Conservation (phyloP, 192 early-diverging fungal genomes). For the Funneliformis geosporum region DNA sequence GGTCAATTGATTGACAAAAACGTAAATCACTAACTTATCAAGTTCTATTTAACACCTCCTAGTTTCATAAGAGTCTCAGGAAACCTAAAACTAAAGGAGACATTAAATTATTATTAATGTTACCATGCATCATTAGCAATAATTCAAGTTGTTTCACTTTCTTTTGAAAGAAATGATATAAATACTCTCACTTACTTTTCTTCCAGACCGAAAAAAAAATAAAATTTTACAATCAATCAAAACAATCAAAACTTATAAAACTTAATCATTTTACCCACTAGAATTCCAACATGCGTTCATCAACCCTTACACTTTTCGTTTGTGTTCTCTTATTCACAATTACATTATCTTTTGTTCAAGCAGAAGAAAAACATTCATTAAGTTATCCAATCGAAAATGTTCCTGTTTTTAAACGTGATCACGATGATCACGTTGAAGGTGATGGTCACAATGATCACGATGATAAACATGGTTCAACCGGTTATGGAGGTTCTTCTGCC, state of each 20-base stretch:
- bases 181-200: background rate
- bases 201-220: background rate
- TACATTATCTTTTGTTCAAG: background rate
- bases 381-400: background rate
- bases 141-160: background rate
- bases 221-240: no score
- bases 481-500: background rate
- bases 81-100: no score
- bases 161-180: background rate
- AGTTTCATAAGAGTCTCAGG: no score
- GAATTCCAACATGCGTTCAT: background rate
- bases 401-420: background rate
- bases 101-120: no score
- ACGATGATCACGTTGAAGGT: no score
- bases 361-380: background rate
- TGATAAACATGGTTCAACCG: background rate
- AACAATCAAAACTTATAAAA: no score
- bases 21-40: no score
- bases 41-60: no score
- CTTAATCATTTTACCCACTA: no score
- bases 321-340: background rate
- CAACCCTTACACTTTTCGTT: background rate
- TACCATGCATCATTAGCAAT: no score
- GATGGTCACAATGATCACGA: no score
- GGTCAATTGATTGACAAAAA: no score